Evolutionary conservation across 306 rosid species (phyloP), one percentile per base, ranked within the genome.

Genomic region (Casuarina glauca): DNA sequence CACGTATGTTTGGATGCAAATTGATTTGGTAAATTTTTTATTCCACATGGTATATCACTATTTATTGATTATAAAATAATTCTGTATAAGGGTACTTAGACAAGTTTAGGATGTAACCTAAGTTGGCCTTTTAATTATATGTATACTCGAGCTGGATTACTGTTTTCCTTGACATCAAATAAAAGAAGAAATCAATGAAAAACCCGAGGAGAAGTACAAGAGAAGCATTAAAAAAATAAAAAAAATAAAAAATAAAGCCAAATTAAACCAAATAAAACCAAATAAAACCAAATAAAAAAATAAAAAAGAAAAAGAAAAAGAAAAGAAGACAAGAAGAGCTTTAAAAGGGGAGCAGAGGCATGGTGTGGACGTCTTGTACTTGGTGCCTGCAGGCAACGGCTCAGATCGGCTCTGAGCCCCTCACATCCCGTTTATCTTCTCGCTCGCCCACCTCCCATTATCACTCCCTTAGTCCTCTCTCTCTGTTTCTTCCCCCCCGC

Each of bases 321-420:
- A 43, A 53, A 80, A 66, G 26, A 71, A 36, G 10, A 38, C 19
- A 32, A 13, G 54, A 15, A 50, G 20, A 51, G 44, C 9, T 50
- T 16, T 48, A 7, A 51, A 46, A 46, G 8, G 52, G 51, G 2
- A 42, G 69, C 43, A 38, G 43, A 72, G 26, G 75, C 44, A 70
- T 83, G 91, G 83, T 78, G 87, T 79, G 80, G 76, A 46, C 17
- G 51, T 72, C 75, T 76, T 51, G 62, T 57, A 73, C 49, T 63
- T 54, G 75, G 78, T 83, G 80, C 45, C 69, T 79, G 51, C 84
- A 84, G 84, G 74, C 86, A 86, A 89, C 87, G 98, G 97, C 70
- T 81, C 60, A 82, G 95, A 88, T 93, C 85, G 57, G 20, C 9
- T 76, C 78, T 62, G 70, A 70, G 72, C 46, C 62, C 69, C 76